Conservation (phyloP, 1,284 basidiomycete genomes). For the Cryptococcus amylolentus region DNA sequence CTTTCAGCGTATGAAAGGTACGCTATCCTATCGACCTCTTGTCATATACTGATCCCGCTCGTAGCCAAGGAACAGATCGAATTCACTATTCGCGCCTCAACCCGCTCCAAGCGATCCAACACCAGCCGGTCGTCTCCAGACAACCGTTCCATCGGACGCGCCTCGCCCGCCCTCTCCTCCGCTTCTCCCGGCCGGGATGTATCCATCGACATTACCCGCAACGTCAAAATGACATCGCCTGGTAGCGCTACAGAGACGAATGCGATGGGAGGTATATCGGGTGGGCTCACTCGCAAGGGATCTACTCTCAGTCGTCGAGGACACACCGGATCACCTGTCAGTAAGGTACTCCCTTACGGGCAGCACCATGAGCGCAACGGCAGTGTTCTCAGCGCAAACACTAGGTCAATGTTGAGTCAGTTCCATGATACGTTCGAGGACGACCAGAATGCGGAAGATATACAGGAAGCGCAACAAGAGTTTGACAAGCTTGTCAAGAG, state of each 20-base stretch:
- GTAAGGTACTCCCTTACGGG: background rate
- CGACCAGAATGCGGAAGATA: conserved; percentile 3
- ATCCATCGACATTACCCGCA: conserved; percentile 3
- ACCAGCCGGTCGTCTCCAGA: conserved; percentile 10
- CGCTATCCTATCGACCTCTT: conserved; percentile 5
- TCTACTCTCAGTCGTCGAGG: conserved; percentile 14
- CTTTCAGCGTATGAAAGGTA: conserved; percentile 83
- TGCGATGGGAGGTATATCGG: conserved; percentile 7
- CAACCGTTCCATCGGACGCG: conserved; percentile 7
- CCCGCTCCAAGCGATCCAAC: conserved; percentile 12
- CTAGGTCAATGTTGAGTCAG: conserved; percentile 22
- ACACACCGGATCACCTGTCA: conserved; percentile 6
- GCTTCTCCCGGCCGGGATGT: conserved; percentile 12
- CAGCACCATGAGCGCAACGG: conserved; percentile 21
- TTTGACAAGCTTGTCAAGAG: conserved; percentile 88
- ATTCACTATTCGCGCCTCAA: conserved; percentile 15
- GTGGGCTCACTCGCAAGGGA: conserved; percentile 14
- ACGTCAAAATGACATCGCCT: conserved; percentile 1
- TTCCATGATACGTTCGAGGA: conserved; percentile 19
- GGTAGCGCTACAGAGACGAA: conserved; percentile 16
- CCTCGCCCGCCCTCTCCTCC: conserved; percentile 13
- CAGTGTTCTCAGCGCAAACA: conserved; percentile 30
- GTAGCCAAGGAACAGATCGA: conserved; percentile 35
- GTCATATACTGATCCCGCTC: background rate
- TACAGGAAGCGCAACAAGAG: conserved; percentile 55